Evolutionary conservation across 2,329 filamentous ascomycete species (phyloP), one percentile per base, ranked within the genome.

Genomic region (Exophiala xenobiotica): DNA sequence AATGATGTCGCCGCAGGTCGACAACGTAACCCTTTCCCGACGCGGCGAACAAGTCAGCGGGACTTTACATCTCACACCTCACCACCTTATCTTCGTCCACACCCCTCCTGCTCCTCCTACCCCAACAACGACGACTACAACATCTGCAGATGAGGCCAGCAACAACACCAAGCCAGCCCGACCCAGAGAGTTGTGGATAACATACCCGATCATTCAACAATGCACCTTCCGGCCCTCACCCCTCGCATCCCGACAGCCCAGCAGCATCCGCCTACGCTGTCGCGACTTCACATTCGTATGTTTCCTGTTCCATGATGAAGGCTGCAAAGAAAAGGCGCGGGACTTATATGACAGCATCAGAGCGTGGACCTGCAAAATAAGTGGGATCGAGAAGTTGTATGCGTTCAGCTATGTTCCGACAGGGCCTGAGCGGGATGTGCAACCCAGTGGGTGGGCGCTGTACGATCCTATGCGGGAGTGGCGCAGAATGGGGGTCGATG

Each of bases 281-380:
- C 87, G 92, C 51, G 93, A 99, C 74, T 97, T 99, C 68, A 92
- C 83, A 42, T 96, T 91, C 70, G 84, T 96, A 55, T 91, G 88
- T 56, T 91, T 99, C 72, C 90, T 91, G 70, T 95, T 99, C 67
- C 66, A 74, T 16, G 82, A 86, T 50, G 86, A 91, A 63, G 56
- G 54, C n/a, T n/a, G n/a, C 31, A 35, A 35, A 35, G 31, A 35
- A 48, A 78, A 83, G 59, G 92, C 90, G 6, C 83, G 87, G 51
- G 88, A 95, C 59, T 87, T 88, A 1, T 99, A 90, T 68, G 91
- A 96, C 51, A 90, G 84, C 56, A 88, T 99, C 59, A 88, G 86
- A 56, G 73, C 78, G 37, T 82, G 88, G 63, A 92, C 90, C 0
- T 96, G 89, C 73, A 90, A 83, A 63, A 73, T 95, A 6, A 87